Conservation (phyloP, 495 filamentous ascomycete genomes). For the Barbatosphaeria neglecta region DNA sequence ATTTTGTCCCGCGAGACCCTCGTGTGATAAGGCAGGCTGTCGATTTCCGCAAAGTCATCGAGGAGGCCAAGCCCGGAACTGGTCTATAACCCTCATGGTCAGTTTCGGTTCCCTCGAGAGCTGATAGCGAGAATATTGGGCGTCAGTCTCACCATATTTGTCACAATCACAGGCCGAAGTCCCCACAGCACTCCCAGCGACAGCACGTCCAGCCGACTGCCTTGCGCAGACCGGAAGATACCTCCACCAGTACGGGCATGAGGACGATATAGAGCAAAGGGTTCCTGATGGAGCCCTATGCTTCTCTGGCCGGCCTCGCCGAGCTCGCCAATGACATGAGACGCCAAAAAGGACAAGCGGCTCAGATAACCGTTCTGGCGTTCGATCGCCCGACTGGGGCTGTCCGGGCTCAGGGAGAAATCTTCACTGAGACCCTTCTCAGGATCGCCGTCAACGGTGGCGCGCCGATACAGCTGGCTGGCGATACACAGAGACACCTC, state of each 20-base stretch:
- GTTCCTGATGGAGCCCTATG: conserved; percentile 6
- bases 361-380: conserved; percentile 13
- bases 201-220: conserved; percentile 9
- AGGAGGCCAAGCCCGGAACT: conserved; percentile 12
- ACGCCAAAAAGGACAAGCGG: conserved; percentile 11
- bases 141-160: conserved; percentile 17
- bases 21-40: neutral
- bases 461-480: conserved; percentile 16
- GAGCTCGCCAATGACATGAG: conserved; percentile 13
- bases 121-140: conserved; percentile 13
- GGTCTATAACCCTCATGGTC: too few species aligned
- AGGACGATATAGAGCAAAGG: conserved; percentile 26
- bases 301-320: conserved; percentile 13
- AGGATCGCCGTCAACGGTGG: conserved; percentile 2
- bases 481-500: conserved; percentile 9
- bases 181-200: conserved; percentile 33
- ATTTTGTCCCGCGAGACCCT: neutral
- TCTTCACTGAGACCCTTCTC: neutral
- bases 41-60: conserved; percentile 8
- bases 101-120: too few species aligned
- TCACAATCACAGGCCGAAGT: conserved; percentile 25
- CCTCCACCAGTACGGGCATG: neutral
- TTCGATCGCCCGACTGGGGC: neutral
- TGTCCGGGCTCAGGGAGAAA: neutral
- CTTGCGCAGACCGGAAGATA: neutral